A percentile compares a stretch with the other conserved stretches of the same genome.
Evolutionary conservation across 129 eudicot genomes (phyloP).

Genomic region (Calendula officinalis): DNA sequence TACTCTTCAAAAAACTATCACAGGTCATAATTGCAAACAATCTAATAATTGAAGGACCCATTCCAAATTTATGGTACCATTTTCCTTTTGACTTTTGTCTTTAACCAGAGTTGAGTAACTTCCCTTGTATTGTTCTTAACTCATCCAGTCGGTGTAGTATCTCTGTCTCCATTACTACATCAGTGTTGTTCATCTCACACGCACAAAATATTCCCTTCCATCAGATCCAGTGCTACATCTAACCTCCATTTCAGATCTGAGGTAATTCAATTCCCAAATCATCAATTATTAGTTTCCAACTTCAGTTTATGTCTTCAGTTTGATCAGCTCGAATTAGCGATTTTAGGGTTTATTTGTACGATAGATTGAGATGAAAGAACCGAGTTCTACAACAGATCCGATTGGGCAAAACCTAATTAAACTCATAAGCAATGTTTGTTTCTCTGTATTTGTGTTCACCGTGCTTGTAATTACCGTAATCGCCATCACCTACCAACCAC

Average conservation of each 20-base stretch:
- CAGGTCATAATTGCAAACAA: background rate
- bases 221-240: conserved; percentile 19
- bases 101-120: background rate
- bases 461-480: conserved; percentile 83
- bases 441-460: conserved; percentile 85
- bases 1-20: background rate
- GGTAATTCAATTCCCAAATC: conserved; percentile 12
- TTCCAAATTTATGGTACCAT: background rate
- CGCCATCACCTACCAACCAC: conserved; percentile 95
- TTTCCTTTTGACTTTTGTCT: background rate
- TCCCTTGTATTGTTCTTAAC: conserved; percentile 19
- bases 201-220: conserved; percentile 2
- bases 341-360: conserved; percentile 25
- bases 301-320: conserved; percentile 5
- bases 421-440: conserved; percentile 91
- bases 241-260: conserved; percentile 27
- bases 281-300: background rate
- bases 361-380: conserved; percentile 60
- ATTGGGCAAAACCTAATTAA: conserved; percentile 87
- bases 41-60: conserved; percentile 12
- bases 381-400: conserved; percentile 67
- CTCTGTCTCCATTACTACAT: conserved; percentile 14
- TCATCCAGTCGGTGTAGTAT: conserved; percentile 27
- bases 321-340: background rate
- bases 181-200: conserved; percentile 5